phyloP scores from a whole-genome alignment of 2,329 filamentous ascomycete species.

The Leptosphaerulina australis region DNA sequence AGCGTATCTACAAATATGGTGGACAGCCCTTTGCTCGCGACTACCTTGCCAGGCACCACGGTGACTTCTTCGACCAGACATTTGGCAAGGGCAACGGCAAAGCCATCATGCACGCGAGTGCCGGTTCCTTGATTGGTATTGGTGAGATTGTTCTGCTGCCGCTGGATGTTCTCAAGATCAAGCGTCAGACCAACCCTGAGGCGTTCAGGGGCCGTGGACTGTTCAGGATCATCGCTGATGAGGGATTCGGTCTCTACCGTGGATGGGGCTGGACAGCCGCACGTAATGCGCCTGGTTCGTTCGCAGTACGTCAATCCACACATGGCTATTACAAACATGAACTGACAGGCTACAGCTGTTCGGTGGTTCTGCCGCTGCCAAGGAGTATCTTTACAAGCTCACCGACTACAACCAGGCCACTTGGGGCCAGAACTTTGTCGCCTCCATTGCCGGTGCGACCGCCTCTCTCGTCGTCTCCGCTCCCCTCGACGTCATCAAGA shows the following conservation, averaged over 20 bases:
- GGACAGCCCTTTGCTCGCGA: conserved; percentile 95
- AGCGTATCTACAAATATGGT: conserved; percentile 98
- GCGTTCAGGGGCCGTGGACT: conserved; percentile 94
- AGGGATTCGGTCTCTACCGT: conserved; percentile 93
- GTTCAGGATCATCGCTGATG: conserved; percentile 86
- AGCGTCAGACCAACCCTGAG: conserved; percentile 98
- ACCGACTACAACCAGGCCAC: conserved; percentile 92
- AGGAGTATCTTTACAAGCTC: conserved; percentile 91
- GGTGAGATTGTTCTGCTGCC: conserved; percentile 95
- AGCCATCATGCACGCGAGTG: conserved; percentile 96
- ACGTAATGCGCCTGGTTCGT: conserved; percentile 94
- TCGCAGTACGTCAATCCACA: conserved; percentile 70
- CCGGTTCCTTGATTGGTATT: conserved; percentile 93
- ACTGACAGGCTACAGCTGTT: conserved; percentile 70
- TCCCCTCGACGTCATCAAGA: conserved; percentile 98
- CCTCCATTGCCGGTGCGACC: conserved; percentile 91
- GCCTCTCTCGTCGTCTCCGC: conserved; percentile 97
- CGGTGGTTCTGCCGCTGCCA: conserved; percentile 94
- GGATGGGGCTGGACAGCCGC: conserved; percentile 98
- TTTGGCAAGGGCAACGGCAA: conserved; percentile 98
- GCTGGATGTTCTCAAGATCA: conserved; percentile 98
- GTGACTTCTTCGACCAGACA: conserved; percentile 79
- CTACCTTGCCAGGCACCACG: conserved; percentile 80
- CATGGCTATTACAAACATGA: neutral
- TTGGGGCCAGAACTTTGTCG: conserved; percentile 97